phyloP scores from a whole-genome alignment of 768 basidiomycete species.

The Rhizopogon rudus region DNA sequence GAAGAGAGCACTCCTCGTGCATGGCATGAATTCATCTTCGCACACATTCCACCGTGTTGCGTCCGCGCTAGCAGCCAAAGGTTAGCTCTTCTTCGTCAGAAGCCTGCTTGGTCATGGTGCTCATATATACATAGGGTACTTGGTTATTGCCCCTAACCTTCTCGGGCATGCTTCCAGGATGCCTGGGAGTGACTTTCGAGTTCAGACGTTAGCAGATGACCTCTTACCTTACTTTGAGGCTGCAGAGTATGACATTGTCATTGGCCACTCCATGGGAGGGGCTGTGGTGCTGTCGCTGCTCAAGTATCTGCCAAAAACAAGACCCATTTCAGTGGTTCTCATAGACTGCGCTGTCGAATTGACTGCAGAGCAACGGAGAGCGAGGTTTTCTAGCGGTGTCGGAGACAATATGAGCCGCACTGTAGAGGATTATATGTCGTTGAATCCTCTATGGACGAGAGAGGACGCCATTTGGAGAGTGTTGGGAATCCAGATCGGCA shows the following conservation, averaged over 20 bases:
- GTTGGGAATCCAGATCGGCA: conserved; percentile 3
- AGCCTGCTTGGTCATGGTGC: background rate
- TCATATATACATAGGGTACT: conserved; percentile 12
- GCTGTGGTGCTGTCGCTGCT: conserved; percentile 10
- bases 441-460: conserved; percentile 8
- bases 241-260: conserved; percentile 4
- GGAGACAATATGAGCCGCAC: background rate
- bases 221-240: conserved; percentile 1
- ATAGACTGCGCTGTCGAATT: conserved; percentile 12
- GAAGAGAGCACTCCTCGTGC: conserved; percentile 16
- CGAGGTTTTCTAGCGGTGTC: background rate
- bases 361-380: background rate
- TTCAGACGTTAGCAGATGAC: conserved; percentile 1
- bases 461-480: conserved; percentile 9
- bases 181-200: background rate
- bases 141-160: conserved; percentile 18
- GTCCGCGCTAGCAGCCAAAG: conserved; percentile 11
- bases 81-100: background rate
- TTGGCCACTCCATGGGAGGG: conserved; percentile 19
- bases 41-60: conserved; percentile 13
- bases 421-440: conserved; percentile 1
- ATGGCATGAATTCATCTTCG: conserved; percentile 13
- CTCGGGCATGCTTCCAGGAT: conserved; percentile 15
- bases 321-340: conserved; percentile 10
- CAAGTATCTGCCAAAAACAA: conserved; percentile 7